Evolutionary conservation across 192 early-diverging fungal genomes (phyloP).

Genomic region (Umbelopsis ramanniana): DNA sequence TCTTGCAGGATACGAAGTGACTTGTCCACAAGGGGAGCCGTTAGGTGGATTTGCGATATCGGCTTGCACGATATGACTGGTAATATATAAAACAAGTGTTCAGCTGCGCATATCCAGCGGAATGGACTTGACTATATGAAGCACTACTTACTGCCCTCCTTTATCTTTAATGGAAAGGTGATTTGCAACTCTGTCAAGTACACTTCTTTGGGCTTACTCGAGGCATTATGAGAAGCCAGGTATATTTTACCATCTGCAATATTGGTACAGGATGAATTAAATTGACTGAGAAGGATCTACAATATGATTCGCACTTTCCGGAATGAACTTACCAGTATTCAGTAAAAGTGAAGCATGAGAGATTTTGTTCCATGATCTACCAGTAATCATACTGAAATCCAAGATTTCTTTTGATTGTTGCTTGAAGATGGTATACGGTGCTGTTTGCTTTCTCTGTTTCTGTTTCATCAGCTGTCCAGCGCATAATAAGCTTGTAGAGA

Average conservation of each 20-base stretch:
- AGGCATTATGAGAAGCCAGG: conserved; percentile 36
- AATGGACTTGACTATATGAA: neutral
- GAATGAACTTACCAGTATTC: conserved; percentile 23
- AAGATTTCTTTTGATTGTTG: conserved; percentile 3
- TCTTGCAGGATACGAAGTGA: conserved; percentile 16
- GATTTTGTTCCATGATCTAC: conserved; percentile 36
- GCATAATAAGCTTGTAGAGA: conserved; percentile 34
- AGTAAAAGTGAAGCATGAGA: conserved; percentile 39
- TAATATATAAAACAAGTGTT: neutral
- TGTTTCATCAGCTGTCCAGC: conserved; percentile 3
- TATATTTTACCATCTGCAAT: conserved; percentile 23
- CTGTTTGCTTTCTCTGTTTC: neutral
- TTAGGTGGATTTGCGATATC: conserved; percentile 19
- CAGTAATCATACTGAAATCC: conserved; percentile 17
- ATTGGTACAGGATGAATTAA: neutral
- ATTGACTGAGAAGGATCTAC: neutral
- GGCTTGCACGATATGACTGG: conserved; percentile 21
- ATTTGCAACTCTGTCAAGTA: conserved; percentile 32
- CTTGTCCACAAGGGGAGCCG: conserved; percentile 9
- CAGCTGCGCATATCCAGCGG: neutral
- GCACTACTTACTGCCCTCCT: conserved; percentile 22
- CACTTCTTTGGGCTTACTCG: conserved; percentile 29
- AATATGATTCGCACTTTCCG: neutral
- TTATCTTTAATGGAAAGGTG: conserved; percentile 30
- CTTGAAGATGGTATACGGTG: conserved; percentile 4